Evolutionary conservation across 2,329 filamentous ascomycete species (phyloP).

Genomic region (Alternaria novae-zelandiae): DNA sequence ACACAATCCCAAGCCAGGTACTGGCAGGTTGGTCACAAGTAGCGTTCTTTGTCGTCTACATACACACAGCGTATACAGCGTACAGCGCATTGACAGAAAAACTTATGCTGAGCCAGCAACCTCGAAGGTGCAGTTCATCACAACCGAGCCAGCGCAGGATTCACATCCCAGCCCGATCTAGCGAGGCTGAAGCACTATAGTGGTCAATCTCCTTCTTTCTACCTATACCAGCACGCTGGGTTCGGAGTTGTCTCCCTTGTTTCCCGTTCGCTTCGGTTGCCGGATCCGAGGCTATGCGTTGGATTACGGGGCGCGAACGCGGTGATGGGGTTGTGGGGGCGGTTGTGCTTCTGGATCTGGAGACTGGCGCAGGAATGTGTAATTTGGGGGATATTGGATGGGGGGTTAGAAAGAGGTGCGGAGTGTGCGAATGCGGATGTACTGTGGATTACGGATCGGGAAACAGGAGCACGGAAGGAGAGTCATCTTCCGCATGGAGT

Average conservation of each 20-base stretch:
- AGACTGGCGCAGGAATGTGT: not conserved
- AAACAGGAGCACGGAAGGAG: not conserved
- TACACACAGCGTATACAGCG: not conserved
- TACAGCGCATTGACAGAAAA: not conserved
- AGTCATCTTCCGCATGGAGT: not conserved
- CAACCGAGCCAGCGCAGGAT: not conserved
- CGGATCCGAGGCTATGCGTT: not conserved
- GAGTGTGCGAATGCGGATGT: not conserved
- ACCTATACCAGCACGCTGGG: not conserved
- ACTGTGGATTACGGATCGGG: not conserved
- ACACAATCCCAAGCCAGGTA: not conserved
- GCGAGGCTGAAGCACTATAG: not conserved
- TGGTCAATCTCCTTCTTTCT: not conserved
- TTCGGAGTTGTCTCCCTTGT: constrained; percentile 3
- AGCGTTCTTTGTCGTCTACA: not conserved
- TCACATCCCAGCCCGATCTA: not conserved
- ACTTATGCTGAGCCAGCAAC: not conserved
- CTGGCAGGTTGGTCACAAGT: not conserved
- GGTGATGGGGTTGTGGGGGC: not conserved
- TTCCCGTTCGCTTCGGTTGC: constrained; percentile 3
- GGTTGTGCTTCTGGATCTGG: not conserved
- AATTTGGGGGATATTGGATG: not conserved
- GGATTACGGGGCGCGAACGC: not conserved
- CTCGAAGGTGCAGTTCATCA: not conserved
- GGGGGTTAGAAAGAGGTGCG: not conserved